Evolutionary conservation across 768 basidiomycete genomes (phyloP).

Genomic region (Lentinula guzmanii): DNA sequence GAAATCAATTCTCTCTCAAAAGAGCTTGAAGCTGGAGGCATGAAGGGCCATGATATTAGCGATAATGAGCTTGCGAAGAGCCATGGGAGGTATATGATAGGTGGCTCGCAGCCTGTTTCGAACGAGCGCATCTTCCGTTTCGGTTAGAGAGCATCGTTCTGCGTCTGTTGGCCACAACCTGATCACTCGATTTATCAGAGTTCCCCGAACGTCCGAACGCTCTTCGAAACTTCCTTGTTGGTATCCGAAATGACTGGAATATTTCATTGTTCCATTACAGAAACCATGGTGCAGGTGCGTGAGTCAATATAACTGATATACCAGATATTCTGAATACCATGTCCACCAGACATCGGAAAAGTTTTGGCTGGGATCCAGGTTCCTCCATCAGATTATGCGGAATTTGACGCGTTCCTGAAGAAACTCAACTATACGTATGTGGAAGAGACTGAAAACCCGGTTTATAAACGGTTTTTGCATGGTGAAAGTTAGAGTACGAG

Average conservation of each 20-base stretch:
- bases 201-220: constrained; percentile 96
- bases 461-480: constrained; percentile 69
- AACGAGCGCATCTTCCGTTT: constrained; percentile 92
- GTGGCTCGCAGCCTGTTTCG: constrained; percentile 70
- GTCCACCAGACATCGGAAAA: constrained; percentile 72
- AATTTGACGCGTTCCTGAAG: constrained; percentile 71
- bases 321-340: neutral
- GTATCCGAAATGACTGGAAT: constrained; percentile 83
- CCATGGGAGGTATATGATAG: constrained; percentile 92
- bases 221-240: constrained; percentile 82
- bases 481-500: neutral
- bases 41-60: constrained; percentile 86
- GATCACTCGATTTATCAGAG: constrained; percentile 41
- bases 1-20: constrained; percentile 64
- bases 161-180: neutral
- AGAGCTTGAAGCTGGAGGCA: constrained; percentile 58
- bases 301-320: neutral
- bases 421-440: constrained; percentile 83
- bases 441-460: constrained; percentile 87
- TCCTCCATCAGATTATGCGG: constrained; percentile 55
- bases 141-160: constrained; percentile 45
- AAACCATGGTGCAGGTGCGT: constrained; percentile 91
- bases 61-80: constrained; percentile 95
- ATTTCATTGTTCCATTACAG: constrained; percentile 97
- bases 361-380: constrained; percentile 94